Base-by-base conservation (phyloP, 305 asterid species). In the Fraxinus ornus region DNA sequence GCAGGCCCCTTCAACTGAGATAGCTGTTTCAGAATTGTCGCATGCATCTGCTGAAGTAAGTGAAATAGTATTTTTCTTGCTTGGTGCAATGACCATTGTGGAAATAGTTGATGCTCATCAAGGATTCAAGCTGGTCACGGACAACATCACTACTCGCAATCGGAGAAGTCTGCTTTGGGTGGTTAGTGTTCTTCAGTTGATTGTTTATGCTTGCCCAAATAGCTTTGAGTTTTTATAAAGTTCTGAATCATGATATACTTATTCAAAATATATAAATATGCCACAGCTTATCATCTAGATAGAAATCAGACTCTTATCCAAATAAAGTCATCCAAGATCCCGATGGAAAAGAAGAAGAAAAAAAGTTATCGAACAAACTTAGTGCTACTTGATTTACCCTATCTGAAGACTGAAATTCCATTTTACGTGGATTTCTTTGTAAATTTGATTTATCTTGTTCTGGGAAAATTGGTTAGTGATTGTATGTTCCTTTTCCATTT, bases 81-180 rank as follows among this genome's bases (percentile, higher is more conserved):
- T 96, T 64, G 98, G 99, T 86, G 99, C 99, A 49, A 96, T 96
- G 98, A 94, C 99, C 76, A 93, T 94, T 62, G 99, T 96, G 66
- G 99, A 96, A 94, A 96, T 96, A 80, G 90, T 94, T 77, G 99
- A 96, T 87, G 95, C 99, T 80, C 99, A 96, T 90, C 99, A 92
- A 91, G 98, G 99, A 81, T 96, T 96, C 89, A 96, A 96, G 92
- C 87, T 96, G 82, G 94, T 96, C 82, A 94, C 98, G 0, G 99
- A 96, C 85, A 94, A 88, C 87, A 96, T 96, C 83, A 96, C 98
- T 80, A 94, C 99, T 76, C 98, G 99, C 85, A 93, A 91, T 78
- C 99, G 98, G 78, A 90, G 86, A 88, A 85, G 93, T 88, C 97
- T 96, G 52, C 99, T 96, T 82, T 96, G 99, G 99, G 98, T 92